Conservation (phyloP, 805 yeast species). For the Komagataella pastoris region DNA sequence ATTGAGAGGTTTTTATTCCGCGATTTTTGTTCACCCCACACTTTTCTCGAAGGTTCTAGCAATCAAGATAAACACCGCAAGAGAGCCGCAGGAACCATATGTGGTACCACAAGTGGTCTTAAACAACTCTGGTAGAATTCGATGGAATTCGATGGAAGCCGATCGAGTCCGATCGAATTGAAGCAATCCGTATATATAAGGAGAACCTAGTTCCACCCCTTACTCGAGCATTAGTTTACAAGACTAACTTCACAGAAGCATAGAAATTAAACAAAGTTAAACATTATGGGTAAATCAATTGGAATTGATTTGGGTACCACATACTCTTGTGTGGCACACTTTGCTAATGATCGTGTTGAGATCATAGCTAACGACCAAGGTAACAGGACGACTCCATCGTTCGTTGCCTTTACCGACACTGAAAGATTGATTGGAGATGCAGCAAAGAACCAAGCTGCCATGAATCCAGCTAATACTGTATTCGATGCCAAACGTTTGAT, state of each 20-base stretch:
- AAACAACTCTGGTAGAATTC: background rate
- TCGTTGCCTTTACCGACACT: slow-evolving; percentile 85
- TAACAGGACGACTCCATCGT: slow-evolving; percentile 95
- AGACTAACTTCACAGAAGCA: background rate
- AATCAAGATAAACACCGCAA: background rate
- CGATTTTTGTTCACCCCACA: background rate
- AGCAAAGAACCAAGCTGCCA: slow-evolving; percentile 94
- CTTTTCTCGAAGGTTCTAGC: background rate
- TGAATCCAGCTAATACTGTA: slow-evolving; percentile 83
- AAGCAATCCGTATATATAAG: background rate
- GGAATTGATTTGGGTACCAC: slow-evolving; percentile 82
- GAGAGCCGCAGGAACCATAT: background rate
- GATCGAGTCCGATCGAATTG: background rate
- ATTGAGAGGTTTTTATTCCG: slow-evolving; percentile 35
- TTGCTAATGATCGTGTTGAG: slow-evolving; percentile 82
- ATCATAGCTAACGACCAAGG: slow-evolving; percentile 97
- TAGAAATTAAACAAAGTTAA: background rate
- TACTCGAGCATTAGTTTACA: background rate
- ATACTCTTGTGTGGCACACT: slow-evolving; percentile 92
- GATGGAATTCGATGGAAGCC: background rate
- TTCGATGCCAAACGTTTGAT: slow-evolving; percentile 87
- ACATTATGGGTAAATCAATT: slow-evolving; percentile 26
- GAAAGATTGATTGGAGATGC: slow-evolving; percentile 94
- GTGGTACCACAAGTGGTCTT: background rate
- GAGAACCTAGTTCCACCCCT: background rate